Conservation (phyloP, 805 yeast species). For the Sugiyamaella valdiviana region DNA sequence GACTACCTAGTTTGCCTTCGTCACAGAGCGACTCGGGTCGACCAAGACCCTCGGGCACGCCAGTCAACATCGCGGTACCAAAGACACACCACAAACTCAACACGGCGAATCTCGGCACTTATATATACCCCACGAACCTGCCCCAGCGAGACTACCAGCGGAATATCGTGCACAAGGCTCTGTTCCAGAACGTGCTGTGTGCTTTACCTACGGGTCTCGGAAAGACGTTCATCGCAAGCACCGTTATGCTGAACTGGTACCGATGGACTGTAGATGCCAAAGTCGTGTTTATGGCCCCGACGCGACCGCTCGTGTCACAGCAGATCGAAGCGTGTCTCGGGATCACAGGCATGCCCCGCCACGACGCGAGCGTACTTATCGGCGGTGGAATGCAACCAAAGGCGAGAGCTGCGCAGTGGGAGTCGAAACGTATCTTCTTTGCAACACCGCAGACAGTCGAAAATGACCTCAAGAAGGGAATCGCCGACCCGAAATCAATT, state of each 20-base stretch:
- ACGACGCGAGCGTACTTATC: conserved; percentile 71
- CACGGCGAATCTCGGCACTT: conserved; percentile 37
- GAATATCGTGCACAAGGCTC: conserved; percentile 65
- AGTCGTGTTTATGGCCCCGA: conserved; percentile 93
- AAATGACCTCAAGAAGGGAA: conserved; percentile 73
- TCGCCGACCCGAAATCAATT: conserved; percentile 66
- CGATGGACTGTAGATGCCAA: conserved; percentile 80
- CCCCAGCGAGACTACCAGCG: conserved; percentile 84
- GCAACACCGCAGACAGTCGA: conserved; percentile 96
- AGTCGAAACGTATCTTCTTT: conserved; percentile 69
- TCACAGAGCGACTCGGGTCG: not conserved
- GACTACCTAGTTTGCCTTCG: not conserved
- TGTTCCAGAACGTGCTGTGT: conserved; percentile 69
- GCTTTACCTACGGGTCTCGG: conserved; percentile 98
- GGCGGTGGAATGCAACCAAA: conserved; percentile 31
- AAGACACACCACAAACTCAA: conserved; percentile 22
- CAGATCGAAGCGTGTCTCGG: conserved; percentile 90
- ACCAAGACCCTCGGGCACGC: not conserved
- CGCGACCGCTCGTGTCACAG: conserved; percentile 92
- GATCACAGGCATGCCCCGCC: conserved; percentile 73
- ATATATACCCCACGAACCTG: conserved; percentile 79
- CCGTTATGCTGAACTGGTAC: conserved; percentile 83
- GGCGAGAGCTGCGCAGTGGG: conserved; percentile 77
- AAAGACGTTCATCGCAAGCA: conserved; percentile 91
- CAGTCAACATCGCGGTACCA: not conserved